Base-by-base conservation (phyloP, 2,329 filamentous ascomycete species). In the Penicillium concentricum region DNA sequence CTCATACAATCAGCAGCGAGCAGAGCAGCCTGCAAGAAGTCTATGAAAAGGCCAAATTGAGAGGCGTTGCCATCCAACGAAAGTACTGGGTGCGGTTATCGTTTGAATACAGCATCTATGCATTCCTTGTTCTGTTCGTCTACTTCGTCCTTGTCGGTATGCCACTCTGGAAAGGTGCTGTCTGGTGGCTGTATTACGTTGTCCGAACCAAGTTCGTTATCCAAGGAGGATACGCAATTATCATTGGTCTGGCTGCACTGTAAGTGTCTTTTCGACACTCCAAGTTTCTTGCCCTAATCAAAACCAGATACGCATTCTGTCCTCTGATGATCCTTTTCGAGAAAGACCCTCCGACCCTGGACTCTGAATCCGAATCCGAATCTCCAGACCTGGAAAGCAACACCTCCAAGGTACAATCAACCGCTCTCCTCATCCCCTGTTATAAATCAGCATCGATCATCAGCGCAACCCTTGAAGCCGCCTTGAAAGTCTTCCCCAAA, bases 131-230 rank as follows among this genome's bases (percentile, higher is more conserved):
- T 4, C 66, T 66, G 13, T 75, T 79, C 53, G 66, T 78, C 30
- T 80, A 80, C 56, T 78, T 81, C 22, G 74, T 79, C n/a, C 66
- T 80, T 1, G 63, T 81, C 10, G 78, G 78, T 5, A 54, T 74
- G 51, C 78, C 79, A 1, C 56, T 81, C 2, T 81, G 79, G 79
- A 74, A 74, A 5, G 79, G 79, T 4, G 70, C 73, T 6, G 73
- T 78, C 1, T 78, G 70, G 60, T 79, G 73, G 73, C 43, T 78
- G 37, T 79, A 76, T 56, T 76, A 69, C 67, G 60, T 76, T 12
- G 70, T 78, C n/a, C 59, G 63, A 34, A 70, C 72, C 32, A 76
- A 77, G 43, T 75, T 78, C 35, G 70, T 74, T 18, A 56, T 79
- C 35, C 60, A 68, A 18, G 76, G 75, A 22, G 76, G 76, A 1